Evolutionary conservation across 1,284 basidiomycete genomes (phyloP), one percentile per base, ranked within the genome.

Genomic region (Malassezia nana): DNA sequence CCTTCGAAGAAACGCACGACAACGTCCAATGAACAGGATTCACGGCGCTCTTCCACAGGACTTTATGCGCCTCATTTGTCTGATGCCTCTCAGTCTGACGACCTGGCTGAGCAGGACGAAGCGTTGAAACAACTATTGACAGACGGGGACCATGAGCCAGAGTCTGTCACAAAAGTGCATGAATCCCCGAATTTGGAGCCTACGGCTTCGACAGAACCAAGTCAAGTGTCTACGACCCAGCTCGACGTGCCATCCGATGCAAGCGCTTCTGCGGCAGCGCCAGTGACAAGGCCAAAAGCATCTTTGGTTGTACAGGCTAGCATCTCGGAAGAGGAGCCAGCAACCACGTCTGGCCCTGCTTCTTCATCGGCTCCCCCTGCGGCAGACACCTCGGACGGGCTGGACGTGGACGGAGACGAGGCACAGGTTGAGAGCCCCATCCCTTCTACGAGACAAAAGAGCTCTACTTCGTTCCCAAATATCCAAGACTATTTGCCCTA

Each of bases 401-500:
- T 8, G 5, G 35, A 18, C 15, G 15, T 38, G 18, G 35, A 38
- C 35, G 32, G 38, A 4, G 45, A 47, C n/a, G 45, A 47, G 13
- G 45, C 45, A 22, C 20, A 22, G 7, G 45, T 47, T 6, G 45
- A 47, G 32, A 28, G 32, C n/a, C 26, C 38, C 20, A 24, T 47
- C 9, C 2, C 43, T 24, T 30, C 43, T 6, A 15, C 10, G 18
- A n/a, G n/a, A 18, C 51, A 26, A 18, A 10, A 18, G 0, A 25
- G 18, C 10, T 6, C 10, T 30, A 10, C 50, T 7, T 26, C 32
- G 3, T 20, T 50, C 18, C 53, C 53, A 2, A 4, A 16, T 20
- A 40, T 55, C 20, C 32, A 45, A 18, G 53, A 55, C 29, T 56
- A 40, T 22, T 38, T 56, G 3, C 54, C 54, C 12, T 41, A 51